Base-by-base conservation (phyloP, 2,329 filamentous ascomycete species). In the Magnaporthiopsis poae region DNA sequence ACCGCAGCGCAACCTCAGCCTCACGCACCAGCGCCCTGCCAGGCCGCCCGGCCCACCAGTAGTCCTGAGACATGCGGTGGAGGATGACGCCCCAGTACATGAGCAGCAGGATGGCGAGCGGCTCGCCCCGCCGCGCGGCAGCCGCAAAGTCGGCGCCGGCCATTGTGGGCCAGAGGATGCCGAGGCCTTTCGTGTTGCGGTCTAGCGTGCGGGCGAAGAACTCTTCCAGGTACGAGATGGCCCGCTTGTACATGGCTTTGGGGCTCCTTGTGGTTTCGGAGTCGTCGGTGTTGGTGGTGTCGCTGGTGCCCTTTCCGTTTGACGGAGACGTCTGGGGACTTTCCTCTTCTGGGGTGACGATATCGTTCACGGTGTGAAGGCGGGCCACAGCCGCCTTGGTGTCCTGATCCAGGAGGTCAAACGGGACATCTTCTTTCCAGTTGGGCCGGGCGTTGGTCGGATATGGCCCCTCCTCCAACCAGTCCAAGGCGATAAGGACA, bases 11-110 rank as follows among this genome's bases (percentile, higher is more conserved):
- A 3, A 15, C 31, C 60, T 29, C 12, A 21, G 9, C 33, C 61
- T 62, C 61, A 9, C 33, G 29, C 33, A 62, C 61, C 61, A 62
- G 61, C 21, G 21, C 33, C 61, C 33, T 62, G 29, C 61, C 61
- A 1, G 61, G 27, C 13, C 61, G 61, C 5, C 21, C 33, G 13
- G 61, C 61, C 61, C 61, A 62, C 61, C 61, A 62, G 61, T 62
- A 62, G 33, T 62, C 61, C 2, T 25, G 13, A 15, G 27, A 29
- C 61, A 36, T n/a, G 11, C 61, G 61, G 33, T 62, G 27, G 29
- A 62, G 61, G 5, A 62, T n/a, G 12, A 62, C 61, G 61, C 61
- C 61, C 29, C 27, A 62, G 61, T 36, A 36, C 61, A 62, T 62
- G 61, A 62, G 61, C 15, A 62, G 21, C 31, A 62, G 33, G 2